Percentiles rank a stretch among this genome's conserved stretches.
phyloP scores from a whole-genome alignment of 2,329 filamentous ascomycete species.

The Sporothrix curviconia region DNA sequence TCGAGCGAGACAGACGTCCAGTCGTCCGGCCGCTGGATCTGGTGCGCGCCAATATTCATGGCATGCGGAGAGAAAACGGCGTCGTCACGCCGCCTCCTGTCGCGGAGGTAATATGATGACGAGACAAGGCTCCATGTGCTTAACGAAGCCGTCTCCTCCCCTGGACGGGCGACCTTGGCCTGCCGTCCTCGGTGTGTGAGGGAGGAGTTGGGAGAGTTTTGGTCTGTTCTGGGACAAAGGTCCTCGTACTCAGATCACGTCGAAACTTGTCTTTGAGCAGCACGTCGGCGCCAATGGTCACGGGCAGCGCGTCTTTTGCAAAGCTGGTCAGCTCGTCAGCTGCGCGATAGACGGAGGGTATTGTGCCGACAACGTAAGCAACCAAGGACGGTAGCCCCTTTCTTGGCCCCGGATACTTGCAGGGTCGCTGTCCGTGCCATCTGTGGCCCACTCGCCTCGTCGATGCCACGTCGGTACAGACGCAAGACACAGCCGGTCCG shows the following conservation, averaged over 20 bases:
- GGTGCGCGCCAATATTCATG: slow-evolving; percentile 29
- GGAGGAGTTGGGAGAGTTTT: too few species aligned
- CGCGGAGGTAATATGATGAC: slow-evolving; percentile 10
- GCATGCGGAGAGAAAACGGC: slow-evolving; percentile 16
- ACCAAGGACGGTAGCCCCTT: slow-evolving; percentile 14
- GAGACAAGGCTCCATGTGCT: slow-evolving; percentile 14
- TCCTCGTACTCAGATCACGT: too few species aligned
- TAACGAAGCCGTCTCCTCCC: background rate
- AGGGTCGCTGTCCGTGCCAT: background rate
- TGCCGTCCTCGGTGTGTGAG: too few species aligned
- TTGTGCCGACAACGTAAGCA: slow-evolving; percentile 24
- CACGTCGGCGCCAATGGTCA: background rate
- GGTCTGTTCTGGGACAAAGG: too few species aligned
- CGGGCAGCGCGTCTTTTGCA: slow-evolving; percentile 9
- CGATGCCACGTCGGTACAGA: slow-evolving; percentile 14
- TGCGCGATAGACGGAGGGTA: slow-evolving; percentile 7
- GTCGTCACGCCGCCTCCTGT: slow-evolving; percentile 1
- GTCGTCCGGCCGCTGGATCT: slow-evolving; percentile 31
- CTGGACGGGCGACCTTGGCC: too few species aligned
- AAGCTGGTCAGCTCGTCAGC: slow-evolving; percentile 16
- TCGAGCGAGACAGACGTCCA: slow-evolving; percentile 40
- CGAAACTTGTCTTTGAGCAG: background rate
- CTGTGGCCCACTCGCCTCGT: background rate
- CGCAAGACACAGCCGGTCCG: slow-evolving; percentile 24
- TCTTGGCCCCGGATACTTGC: too few species aligned